Evolutionary conservation across 495 filamentous ascomycete genomes (phyloP), one percentile per base, ranked within the genome.

Genomic region (Neurospora pannonica): DNA sequence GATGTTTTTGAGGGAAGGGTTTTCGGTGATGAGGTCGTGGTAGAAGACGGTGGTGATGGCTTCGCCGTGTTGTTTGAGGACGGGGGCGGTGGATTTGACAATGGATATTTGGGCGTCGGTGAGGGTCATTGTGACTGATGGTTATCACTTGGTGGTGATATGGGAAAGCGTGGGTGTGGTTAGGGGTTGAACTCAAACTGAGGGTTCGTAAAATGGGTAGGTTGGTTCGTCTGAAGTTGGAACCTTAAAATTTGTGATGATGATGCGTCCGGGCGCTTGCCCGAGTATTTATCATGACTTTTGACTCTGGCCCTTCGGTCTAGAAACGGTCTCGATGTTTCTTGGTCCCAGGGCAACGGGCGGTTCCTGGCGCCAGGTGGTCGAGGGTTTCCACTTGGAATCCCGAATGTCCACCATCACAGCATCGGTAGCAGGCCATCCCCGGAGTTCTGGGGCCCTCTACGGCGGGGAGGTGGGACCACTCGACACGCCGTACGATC

Each of bases 1-100:
- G 73, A 92, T 81, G 76, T 87, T 87, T 77, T 88, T 86, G 11
- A 94, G 86, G 24, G 84, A 83, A 0, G 91, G 90, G 76, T 90
- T 83, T 2, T 87, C 90, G 21, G 40, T 75, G 19, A 94, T 85
- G 83, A 94, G 83, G 82, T 90, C 90, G 37, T 85, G 80, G 81
- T 94, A 94, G 84, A 94, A 93, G 71, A 86, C 77, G 10, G 82
- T 85, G 21, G 91, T 93, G 81, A 94, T 92, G 67, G 86, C 84
- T 24, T 80, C 80, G 80, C 92, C 92, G 80, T 94, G 88, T 73
- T 89, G 85, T 54, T 87, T 85, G 21, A 94, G 85, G 15, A 93
- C 86, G 8, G 90, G 89, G 34, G 84, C 89, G 21, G 89, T 90
- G 69, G 89, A 78, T 76, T 89, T 89, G 80, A 90, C 86, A 78